Base-by-base conservation (phyloP, 2,329 filamentous ascomycete species). In the Tolypocladium cylindrosporum region DNA sequence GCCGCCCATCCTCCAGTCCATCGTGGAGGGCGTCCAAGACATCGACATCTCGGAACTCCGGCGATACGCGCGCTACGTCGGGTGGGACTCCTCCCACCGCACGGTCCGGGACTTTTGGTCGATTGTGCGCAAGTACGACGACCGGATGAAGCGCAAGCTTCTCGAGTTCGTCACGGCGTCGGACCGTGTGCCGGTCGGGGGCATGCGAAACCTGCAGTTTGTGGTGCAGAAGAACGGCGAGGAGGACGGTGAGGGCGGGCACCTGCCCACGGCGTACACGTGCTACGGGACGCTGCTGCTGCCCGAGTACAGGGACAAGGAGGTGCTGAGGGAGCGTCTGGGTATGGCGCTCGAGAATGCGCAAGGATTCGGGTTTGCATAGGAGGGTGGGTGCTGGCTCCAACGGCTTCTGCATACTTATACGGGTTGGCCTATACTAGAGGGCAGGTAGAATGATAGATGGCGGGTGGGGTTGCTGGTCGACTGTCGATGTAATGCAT, bases 141-240 rank as follows among this genome's bases (percentile, higher is more conserved):
- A 87, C 19, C 78, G 81, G 51, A 88, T 92, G 78, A 88, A 88
- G 72, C 82, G 85, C 56, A 85, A 84, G 65, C 75, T 99, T 40
- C 79, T 99, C 39, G 91, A 97, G 70, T 99, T 99, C 67, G 92
- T 99, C 37, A 99, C 94, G 16, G 93, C 93, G 0, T 93, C 87
- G 65, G 92, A 97, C 68, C 83, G 94, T 2, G 83, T 97, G 2
- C 94, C 94, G 0, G 89, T 96, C 0, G 91, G 90, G 24, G 94
- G 94, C 3, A 85, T 92, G 67, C 82, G 83, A 61, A 91, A 89
- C 65, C 76, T 97, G 53, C 86, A 89, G 66, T 97, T 97, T 71
- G 83, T 90, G 16, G 81, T 99, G 50, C 88, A 93, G 72, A 85
- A 83, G 66, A 91, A 91, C 67, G 85, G 89, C 19, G 79, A 85